Conservation (phyloP, 1,284 basidiomycete genomes). For the Xanthoconium separans region DNA sequence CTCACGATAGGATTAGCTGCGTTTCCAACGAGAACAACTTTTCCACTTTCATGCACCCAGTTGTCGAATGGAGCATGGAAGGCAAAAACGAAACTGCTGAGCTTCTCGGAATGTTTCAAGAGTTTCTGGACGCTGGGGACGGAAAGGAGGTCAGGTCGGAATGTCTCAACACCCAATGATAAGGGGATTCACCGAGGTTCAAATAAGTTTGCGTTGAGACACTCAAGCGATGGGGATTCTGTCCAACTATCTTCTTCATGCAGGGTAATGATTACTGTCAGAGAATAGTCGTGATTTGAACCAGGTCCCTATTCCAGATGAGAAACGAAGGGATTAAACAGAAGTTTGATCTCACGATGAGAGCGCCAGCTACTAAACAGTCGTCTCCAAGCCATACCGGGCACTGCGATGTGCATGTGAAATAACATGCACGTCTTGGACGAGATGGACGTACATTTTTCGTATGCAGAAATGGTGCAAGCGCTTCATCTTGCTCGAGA, state of each 20-base stretch:
- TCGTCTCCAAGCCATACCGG: constrained; percentile 25
- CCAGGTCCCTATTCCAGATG: constrained; percentile 23
- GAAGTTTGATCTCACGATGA: constrained; percentile 14
- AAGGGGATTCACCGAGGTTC: constrained; percentile 35
- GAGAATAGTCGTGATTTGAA: constrained; percentile 28
- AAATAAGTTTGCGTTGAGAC: constrained; percentile 32
- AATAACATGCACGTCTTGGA: neutral
- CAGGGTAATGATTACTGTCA: constrained; percentile 31
- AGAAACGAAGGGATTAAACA: neutral
- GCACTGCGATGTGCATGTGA: constrained; percentile 14
- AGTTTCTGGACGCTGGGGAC: constrained; percentile 39
- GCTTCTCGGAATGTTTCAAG: constrained; percentile 37
- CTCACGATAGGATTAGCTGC: constrained; percentile 51
- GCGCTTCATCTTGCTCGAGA: constrained; percentile 37
- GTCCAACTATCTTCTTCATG: constrained; percentile 26
- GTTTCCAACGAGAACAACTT: constrained; percentile 49
- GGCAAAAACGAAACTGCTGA: constrained; percentile 36
- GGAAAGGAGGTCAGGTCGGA: neutral
- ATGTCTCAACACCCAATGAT: neutral
- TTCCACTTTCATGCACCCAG: constrained; percentile 48
- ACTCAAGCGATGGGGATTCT: constrained; percentile 26
- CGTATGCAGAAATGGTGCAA: constrained; percentile 31
- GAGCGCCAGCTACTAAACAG: constrained; percentile 17
- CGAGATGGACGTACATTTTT: constrained; percentile 27
- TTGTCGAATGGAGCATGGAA: constrained; percentile 39